Conservation (phyloP, 108 stramenopile species). For the Parietichytrium sp. region DNA sequence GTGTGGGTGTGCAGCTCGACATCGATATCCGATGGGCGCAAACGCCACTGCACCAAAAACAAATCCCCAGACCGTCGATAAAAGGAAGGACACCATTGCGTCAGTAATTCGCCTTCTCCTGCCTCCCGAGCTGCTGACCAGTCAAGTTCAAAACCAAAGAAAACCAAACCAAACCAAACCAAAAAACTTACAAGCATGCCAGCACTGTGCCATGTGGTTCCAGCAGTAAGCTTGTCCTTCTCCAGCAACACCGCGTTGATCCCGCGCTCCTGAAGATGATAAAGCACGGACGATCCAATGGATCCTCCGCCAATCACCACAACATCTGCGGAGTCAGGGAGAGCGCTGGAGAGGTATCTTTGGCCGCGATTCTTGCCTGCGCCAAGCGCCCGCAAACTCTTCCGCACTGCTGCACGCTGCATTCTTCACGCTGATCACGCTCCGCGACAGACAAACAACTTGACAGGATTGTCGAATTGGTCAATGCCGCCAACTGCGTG, state of each 20-base stretch:
- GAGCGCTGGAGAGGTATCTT: not conserved
- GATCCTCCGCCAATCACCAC: conserved; percentile 50
- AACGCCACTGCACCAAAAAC: too few relatives aligned
- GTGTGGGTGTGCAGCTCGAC: conserved; percentile 42
- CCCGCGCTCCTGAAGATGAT: conserved; percentile 42
- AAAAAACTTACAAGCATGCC: conserved; percentile 48
- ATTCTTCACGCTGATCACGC: not conserved
- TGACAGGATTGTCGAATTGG: too few relatives aligned
- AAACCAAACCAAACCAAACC: too few relatives aligned
- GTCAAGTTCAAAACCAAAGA: too few relatives aligned
- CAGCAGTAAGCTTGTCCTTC: conserved; percentile 43
- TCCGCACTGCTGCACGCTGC: too few relatives aligned
- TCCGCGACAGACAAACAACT: conserved; percentile 11
- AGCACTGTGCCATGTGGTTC: conserved; percentile 51
- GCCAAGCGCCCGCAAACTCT: too few relatives aligned
- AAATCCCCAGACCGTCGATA: too few relatives aligned
- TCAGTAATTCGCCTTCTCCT: too few relatives aligned
- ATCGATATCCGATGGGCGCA: conserved; percentile 24
- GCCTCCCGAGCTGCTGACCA: too few relatives aligned
- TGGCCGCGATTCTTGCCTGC: not conserved
- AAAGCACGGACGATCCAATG: conserved; percentile 46
- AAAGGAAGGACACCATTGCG: too few relatives aligned
- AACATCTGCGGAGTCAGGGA: conserved; percentile 38
- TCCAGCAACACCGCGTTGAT: conserved; percentile 43
- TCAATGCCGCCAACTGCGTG: too few relatives aligned